These are phyloP conservation scores for Termitomyces sp. DNA, from an alignment of 768 basidiomycete genomes.

Conservation along the genomic window DNA sequence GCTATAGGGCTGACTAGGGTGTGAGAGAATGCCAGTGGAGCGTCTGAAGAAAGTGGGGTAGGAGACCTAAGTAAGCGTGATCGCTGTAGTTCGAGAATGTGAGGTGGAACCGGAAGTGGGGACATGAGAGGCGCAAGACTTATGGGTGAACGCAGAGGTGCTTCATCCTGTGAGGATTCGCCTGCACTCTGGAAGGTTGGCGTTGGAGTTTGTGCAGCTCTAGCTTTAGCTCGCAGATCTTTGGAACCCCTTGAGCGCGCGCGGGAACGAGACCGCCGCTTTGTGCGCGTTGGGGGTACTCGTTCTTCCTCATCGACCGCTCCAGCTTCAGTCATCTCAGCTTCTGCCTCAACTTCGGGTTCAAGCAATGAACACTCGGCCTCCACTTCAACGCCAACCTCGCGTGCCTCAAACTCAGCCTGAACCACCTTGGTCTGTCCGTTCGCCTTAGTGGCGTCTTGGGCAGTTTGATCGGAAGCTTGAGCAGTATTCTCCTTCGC, in stretches of 20 bases:
- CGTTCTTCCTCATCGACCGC: conserved; percentile 38
- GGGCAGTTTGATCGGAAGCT: conserved; percentile 1
- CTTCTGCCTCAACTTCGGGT: conserved; percentile 21
- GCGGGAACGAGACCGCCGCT: conserved; percentile 73
- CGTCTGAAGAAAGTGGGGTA: conserved; percentile 48
- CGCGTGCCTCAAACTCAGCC: conserved; percentile 1
- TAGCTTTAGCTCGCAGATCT: conserved; percentile 62
- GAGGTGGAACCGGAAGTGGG: conserved; percentile 39
- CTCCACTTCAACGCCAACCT: conserved; percentile 6
- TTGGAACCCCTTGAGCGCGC: conserved; percentile 73
- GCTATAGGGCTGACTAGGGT: conserved; percentile 64
- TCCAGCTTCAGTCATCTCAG: conserved; percentile 29
- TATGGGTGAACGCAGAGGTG: conserved; percentile 30
- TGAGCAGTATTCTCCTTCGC: conserved; percentile 24
- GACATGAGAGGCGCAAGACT: conserved; percentile 35
- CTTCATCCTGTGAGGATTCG: conserved; percentile 73
- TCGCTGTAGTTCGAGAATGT: conserved; percentile 52
- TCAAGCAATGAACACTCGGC: conserved; percentile 15
- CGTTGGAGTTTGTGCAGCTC: conserved; percentile 40
- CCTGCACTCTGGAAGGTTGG: conserved; percentile 42
- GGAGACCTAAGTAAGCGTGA: conserved; percentile 45
- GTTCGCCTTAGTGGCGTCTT: neutral
- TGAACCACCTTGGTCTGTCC: conserved; percentile 5
- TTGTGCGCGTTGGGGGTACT: conserved; percentile 42
- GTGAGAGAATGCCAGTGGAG: conserved; percentile 53